A percentile compares a stretch with the other conserved stretches of the same genome.
These are phyloP conservation scores for Boletus sensibilis DNA, from an alignment of 768 basidiomycete species.

Conservation along the genomic window DNA sequence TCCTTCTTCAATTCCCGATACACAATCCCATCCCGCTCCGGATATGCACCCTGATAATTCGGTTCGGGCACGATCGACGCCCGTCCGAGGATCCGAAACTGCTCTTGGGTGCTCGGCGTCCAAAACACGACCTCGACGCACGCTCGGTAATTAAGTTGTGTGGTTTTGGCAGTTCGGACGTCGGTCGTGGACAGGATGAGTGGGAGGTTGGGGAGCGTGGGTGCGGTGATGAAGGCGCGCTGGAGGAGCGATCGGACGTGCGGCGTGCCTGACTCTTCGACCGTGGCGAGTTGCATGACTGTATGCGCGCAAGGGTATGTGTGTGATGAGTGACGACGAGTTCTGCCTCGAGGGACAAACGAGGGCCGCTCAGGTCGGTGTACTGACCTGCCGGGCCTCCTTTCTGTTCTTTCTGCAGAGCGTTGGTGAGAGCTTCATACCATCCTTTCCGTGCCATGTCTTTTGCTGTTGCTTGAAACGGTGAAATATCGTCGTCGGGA, in stretches of 20 bases:
- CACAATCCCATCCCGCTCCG: conserved; percentile 30
- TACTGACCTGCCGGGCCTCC: conserved; percentile 38
- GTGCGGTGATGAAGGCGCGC: conserved; percentile 52
- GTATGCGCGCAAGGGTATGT: neutral
- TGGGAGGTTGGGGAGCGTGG: conserved; percentile 46
- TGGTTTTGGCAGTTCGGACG: conserved; percentile 65
- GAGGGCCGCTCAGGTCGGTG: neutral
- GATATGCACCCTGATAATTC: conserved; percentile 28
- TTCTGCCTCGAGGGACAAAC: neutral
- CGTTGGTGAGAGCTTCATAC: conserved; percentile 45
- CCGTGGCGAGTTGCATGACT: conserved; percentile 56
- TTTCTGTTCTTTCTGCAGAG: conserved; percentile 28
- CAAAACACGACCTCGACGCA: conserved; percentile 71
- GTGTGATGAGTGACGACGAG: neutral
- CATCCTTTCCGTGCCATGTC: conserved; percentile 36
- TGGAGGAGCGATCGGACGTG: conserved; percentile 68
- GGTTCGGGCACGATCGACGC: conserved; percentile 57
- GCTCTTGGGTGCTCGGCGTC: conserved; percentile 63
- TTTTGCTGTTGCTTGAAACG: neutral
- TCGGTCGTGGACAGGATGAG: conserved; percentile 71
- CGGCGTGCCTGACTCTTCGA: conserved; percentile 37
- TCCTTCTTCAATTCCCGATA: conserved; percentile 37
- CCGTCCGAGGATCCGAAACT: conserved; percentile 67
- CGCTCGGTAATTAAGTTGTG: conserved; percentile 46
- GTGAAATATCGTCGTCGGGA: neutral